These are phyloP conservation scores for Fusarium acutatum DNA, from an alignment of 2,329 filamentous ascomycete genomes.

Conservation along the genomic window DNA sequence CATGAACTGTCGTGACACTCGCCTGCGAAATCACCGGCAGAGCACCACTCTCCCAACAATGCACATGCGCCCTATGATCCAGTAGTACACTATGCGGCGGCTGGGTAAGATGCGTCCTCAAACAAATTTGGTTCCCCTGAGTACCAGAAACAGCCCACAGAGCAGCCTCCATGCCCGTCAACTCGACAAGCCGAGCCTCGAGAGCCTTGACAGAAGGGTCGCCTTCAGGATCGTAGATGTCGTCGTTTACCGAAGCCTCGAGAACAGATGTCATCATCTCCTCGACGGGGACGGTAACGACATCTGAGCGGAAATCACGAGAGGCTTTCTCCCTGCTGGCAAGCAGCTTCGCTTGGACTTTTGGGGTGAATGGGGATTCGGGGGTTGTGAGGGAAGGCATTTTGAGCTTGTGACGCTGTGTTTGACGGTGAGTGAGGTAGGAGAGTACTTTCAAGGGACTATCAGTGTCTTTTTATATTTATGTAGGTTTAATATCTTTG, in stretches of 20 bases:
- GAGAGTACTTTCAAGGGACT: not conserved
- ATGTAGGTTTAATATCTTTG: not conserved
- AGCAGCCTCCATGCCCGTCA: slow-evolving; percentile 42
- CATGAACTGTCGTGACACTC: slow-evolving; percentile 69
- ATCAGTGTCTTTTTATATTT: not conserved
- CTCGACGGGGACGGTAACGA: slow-evolving; percentile 39
- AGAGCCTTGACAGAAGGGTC: slow-evolving; percentile 41
- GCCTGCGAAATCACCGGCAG: slow-evolving; percentile 75
- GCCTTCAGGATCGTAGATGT: slow-evolving; percentile 41
- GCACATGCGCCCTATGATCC: slow-evolving; percentile 78
- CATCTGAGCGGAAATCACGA: slow-evolving; percentile 42
- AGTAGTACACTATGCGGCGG: slow-evolving; percentile 41
- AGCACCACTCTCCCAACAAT: slow-evolving; percentile 69
- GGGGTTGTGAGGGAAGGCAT: slow-evolving; percentile 10
- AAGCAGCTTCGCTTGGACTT: slow-evolving; percentile 16
- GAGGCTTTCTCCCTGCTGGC: slow-evolving; percentile 25
- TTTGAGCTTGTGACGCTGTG: not conserved
- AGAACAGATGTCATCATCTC: slow-evolving; percentile 43
- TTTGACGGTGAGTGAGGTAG: not conserved
- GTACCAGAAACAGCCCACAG: slow-evolving; percentile 41
- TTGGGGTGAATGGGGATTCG: slow-evolving; percentile 20
- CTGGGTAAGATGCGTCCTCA: slow-evolving; percentile 42
- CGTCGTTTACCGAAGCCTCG: slow-evolving; percentile 41
- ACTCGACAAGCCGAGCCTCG: slow-evolving; percentile 30
- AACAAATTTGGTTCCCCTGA: slow-evolving; percentile 42